Conservation (phyloP, 2,329 filamentous ascomycete species). For the Botrytis tulipae region DNA sequence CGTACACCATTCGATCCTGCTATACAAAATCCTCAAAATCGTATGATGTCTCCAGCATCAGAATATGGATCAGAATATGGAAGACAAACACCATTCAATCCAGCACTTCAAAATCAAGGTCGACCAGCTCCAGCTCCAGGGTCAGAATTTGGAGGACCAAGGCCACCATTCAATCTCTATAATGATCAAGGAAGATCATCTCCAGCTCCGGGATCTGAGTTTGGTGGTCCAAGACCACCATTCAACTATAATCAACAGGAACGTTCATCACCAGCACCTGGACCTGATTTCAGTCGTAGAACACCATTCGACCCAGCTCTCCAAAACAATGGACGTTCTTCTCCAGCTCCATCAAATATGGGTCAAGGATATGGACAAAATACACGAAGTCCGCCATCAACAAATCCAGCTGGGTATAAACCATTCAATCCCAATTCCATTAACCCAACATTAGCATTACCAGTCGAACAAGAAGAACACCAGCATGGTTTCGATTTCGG, state of each 20-base stretch:
- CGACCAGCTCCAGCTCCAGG: slow-evolving; percentile 3
- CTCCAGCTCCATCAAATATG: not conserved
- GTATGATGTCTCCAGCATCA: slow-evolving; percentile 4
- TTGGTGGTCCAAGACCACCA: not conserved
- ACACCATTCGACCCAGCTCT: slow-evolving; percentile 14
- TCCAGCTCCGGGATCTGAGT: not conserved
- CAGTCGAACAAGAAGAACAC: not conserved
- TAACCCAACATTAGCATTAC: not conserved
- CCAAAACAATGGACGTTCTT: not conserved
- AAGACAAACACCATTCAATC: slow-evolving; percentile 6
- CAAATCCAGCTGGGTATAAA: not conserved
- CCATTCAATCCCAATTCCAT: not conserved
- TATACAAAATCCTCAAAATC: slow-evolving; percentile 15
- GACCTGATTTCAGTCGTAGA: not conserved
- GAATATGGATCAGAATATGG: slow-evolving; percentile 16
- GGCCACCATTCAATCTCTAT: not conserved
- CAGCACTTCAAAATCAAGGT: slow-evolving; percentile 4
- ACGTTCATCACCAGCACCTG: not conserved
- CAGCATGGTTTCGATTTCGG: not conserved
- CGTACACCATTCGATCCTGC: slow-evolving; percentile 33
- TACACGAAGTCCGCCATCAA: not conserved
- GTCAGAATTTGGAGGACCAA: slow-evolving; percentile 1
- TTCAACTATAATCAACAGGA: slow-evolving; percentile 9
- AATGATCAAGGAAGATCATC: slow-evolving; percentile 3
- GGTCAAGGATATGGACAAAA: slow-evolving; percentile 1